Evolutionary conservation across 768 basidiomycete genomes (phyloP).

Genomic region (Boletus bicolor): DNA sequence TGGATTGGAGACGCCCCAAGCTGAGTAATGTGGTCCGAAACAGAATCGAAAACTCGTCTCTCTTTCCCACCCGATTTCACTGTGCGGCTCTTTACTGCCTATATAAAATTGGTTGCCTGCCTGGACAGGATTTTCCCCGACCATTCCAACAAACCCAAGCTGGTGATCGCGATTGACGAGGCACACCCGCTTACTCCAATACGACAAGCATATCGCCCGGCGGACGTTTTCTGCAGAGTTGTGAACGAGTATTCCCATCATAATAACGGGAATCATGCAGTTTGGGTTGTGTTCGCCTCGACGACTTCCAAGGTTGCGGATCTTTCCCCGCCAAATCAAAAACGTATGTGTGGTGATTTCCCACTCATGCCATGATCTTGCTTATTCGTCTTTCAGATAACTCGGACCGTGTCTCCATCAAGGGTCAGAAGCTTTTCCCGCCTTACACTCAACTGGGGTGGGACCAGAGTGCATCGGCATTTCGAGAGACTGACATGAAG

Average conservation of each 20-base stretch:
- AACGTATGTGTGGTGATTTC: background rate
- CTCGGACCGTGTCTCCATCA: background rate
- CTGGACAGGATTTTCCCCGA: background rate
- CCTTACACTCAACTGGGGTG: slow-evolving; percentile 14
- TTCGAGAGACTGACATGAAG: no score
- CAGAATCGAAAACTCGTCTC: background rate
- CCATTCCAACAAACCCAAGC: background rate
- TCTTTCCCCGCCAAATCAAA: slow-evolving; percentile 3
- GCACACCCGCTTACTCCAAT: slow-evolving; percentile 3
- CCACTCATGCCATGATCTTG: no score
- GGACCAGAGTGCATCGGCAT: slow-evolving; percentile 10
- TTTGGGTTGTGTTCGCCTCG: slow-evolving; percentile 19
- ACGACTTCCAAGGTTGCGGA: slow-evolving; percentile 10
- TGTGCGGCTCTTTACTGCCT: background rate
- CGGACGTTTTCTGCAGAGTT: slow-evolving; percentile 2
- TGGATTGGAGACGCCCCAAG: no score
- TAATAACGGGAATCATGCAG: background rate
- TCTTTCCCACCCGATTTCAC: background rate
- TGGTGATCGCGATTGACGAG: slow-evolving; percentile 19
- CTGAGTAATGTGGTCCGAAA: background rate
- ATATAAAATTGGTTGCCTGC: background rate
- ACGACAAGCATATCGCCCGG: background rate
- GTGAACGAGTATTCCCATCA: slow-evolving; percentile 8
- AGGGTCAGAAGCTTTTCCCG: background rate
- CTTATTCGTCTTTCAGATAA: slow-evolving; percentile 1